Percentiles rank a stretch among this genome's conserved stretches.
Evolutionary conservation across 495 filamentous ascomycete species (phyloP).

Genomic region (Neurospora cerealis): DNA sequence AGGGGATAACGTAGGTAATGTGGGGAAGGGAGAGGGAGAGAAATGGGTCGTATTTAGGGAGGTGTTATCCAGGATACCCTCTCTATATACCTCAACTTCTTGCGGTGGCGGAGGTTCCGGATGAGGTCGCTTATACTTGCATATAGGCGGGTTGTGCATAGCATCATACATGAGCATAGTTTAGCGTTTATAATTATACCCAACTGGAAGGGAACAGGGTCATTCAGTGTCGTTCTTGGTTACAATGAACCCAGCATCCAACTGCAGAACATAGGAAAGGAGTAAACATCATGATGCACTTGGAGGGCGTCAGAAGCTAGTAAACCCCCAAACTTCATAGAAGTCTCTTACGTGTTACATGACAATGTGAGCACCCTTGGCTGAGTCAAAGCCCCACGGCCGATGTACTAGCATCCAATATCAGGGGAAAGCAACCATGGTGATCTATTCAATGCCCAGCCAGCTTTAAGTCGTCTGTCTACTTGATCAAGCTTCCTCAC

Average conservation of each 20-base stretch:
- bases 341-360: too few species aligned
- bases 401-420: not conserved
- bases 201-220: not conserved
- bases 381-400: not conserved
- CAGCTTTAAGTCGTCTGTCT: not conserved
- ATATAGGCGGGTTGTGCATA: not conserved
- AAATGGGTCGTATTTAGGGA: not conserved
- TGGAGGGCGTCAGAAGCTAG: too few species aligned
- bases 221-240: not conserved
- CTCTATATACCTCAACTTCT: not conserved
- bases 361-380: too few species aligned
- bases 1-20: not conserved
- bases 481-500: not conserved
- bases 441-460: not conserved
- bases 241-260: not conserved
- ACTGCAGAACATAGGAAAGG: not conserved
- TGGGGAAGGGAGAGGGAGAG: not conserved
- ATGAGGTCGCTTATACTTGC: not conserved
- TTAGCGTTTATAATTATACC: not conserved
- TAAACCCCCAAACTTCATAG: too few species aligned
- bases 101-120: not conserved
- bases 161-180: not conserved
- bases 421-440: not conserved
- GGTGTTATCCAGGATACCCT: not conserved
- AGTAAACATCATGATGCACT: not conserved